These are phyloP conservation scores for Juncus effusus DNA, from an alignment of 176 grass and related monocot genomes.

Conservation along the genomic window DNA sequence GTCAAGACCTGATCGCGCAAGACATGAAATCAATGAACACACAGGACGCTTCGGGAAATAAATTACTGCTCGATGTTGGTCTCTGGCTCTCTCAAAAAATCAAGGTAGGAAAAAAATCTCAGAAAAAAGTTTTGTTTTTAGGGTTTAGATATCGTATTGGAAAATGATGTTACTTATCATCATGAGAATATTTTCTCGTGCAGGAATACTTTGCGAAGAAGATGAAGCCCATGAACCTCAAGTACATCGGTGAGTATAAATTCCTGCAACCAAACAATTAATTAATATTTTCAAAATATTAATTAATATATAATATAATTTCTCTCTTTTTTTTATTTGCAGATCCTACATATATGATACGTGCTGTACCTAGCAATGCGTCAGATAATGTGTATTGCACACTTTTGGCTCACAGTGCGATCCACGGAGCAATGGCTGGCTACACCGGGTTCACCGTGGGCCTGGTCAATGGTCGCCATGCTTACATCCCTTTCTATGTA, in stretches of 20 bases:
- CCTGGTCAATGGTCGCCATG: constrained; percentile 81
- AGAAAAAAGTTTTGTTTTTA: neutral
- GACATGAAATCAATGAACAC: constrained; percentile 51
- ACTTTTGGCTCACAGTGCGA: constrained; percentile 73
- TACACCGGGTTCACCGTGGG: constrained; percentile 89
- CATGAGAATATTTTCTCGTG: constrained; percentile 3
- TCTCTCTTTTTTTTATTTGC: constrained; percentile 29
- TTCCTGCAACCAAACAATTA: too few species aligned
- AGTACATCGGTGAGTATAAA: constrained; percentile 71
- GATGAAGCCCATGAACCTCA: constrained; percentile 83
- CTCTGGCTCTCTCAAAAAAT: constrained; percentile 97
- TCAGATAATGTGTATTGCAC: constrained; percentile 96
- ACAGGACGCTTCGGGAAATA: constrained; percentile 86
- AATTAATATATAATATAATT: neutral
- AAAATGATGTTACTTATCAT: neutral
- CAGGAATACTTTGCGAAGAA: constrained; percentile 79
- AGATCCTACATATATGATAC: constrained; percentile 99
- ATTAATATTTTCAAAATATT: neutral
- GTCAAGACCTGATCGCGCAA: constrained; percentile 82
- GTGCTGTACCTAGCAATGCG: constrained; percentile 90
- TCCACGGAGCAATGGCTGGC: constrained; percentile 94
- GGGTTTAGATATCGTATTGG: neutral
- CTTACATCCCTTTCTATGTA: constrained; percentile 90
- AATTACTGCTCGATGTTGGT: constrained; percentile 82
- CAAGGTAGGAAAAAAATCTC: constrained; percentile 44